Base-by-base conservation (phyloP, 305 asterid genomes). In the Rubia occidens region DNA sequence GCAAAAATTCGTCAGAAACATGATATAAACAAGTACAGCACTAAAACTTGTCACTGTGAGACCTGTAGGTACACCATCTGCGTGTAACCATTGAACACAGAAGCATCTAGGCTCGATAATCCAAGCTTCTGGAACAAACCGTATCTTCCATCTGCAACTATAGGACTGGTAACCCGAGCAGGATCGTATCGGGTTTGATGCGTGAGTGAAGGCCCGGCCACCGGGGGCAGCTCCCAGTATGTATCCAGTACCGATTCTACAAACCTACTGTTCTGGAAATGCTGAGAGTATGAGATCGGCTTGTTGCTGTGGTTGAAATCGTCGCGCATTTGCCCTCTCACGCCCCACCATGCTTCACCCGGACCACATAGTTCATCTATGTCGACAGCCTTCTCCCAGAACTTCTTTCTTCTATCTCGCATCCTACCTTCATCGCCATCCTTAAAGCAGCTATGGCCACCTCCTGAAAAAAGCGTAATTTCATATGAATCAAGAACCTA, bases 291-390 rank as follows among this genome's bases (percentile, higher is more conserved):
- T 26, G 88, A 69, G 39, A 94, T 94, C 56, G 82, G 85, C 79
- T 85, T 88, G 85, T 88, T 89, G 49, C 93, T 90, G 81, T 90
- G 97, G 84, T 90, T 87, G 67, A 94, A 94, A 73, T 94, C 85
- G 51, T 94, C 99, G 4, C 95, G 96, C 95, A 87, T 84, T 42
- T 90, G 79, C 64, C 99, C 99, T 72, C 87, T 75, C 18, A 89
- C 97, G 4, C 99, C 99, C 99, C 99, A 90, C 99, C 99, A 94
- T 67, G 95, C 91, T 71, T 94, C 99, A 55, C 85, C 90, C 0
- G 96, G 85, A 68, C 98, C 98, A 67, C 99, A 94, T 37, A 94
- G 93, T 85, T 94, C 95, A 32, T 87, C 83, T 32, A 74, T 71
- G 67, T 87, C 95, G 9, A 87, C 95, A 32, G 99, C 89, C 81